Base-by-base conservation (phyloP, 805 yeast species). In the Metschnikowia drakensbergensis region DNA sequence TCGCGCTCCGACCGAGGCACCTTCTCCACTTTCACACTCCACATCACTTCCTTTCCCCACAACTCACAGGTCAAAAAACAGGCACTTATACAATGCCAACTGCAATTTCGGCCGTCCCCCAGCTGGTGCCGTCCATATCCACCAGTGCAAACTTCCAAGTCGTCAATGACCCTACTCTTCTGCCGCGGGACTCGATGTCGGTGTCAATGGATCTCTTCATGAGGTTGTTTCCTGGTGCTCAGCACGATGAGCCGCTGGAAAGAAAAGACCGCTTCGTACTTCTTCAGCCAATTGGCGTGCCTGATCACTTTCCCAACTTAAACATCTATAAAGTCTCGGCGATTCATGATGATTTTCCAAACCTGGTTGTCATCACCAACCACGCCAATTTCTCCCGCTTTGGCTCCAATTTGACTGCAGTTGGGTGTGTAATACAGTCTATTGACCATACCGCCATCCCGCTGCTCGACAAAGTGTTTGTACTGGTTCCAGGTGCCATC, bases 401-500 rank as follows among this genome's bases (percentile, higher is more conserved):
- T 43, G 70, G 69, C 1, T 59, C 64, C 23, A 65, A 70, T 38
- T 61, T 79, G 57, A 79, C 82, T 0, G 53, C 80, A 25, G 71
- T 69, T 29, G 54, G 60, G 3, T 71, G 76, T 28, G 53, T 69
- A 4, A 55, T 78, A 6, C 70, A 63, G 37, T 62, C 72, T 1
- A 61, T 77, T 17, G 62, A 59, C 22, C 27, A 55, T 4, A 47
- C 57, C 1, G 54, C 58, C 5, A 69, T 84, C 26, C 68, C 71
- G 0, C 57, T 63, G 8, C 67, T 83, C 9, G 54, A 76, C 3
- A 66, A 71, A 5, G 69, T 79, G 5, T 80, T 80, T 4, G 66
- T 69, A 1, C 72, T 74, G 8, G 74, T 79, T 5, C 86, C 83
- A 26, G 59, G 60, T 5, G 61, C 69, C 17, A 61, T 81, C 6